These are phyloP conservation scores for Solanum habrochaites DNA, from an alignment of 257 asterid species.

Conservation along the genomic window DNA sequence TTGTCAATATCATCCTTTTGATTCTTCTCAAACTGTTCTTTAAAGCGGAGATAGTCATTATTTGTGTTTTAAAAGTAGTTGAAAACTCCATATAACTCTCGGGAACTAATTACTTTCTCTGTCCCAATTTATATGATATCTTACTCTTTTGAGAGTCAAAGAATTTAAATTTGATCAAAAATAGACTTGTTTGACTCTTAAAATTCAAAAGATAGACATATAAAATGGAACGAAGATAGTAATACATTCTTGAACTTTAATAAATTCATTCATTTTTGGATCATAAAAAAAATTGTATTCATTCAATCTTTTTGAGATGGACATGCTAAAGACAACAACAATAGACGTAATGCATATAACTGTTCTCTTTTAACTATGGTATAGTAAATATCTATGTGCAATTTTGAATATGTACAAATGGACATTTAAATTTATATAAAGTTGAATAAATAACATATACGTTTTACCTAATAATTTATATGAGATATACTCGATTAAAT, in stretches of 20 bases:
- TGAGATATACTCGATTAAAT: neutral
- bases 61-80: neutral
- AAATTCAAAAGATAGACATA: too few species aligned
- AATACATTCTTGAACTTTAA: neutral
- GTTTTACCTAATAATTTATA: neutral
- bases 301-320: too few species aligned
- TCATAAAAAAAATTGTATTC: too few species aligned
- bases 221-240: too few species aligned
- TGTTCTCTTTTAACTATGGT: neutral
- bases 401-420: neutral
- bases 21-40: neutral
- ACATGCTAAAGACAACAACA: neutral
- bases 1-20: neutral
- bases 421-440: neutral
- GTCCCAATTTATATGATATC: too few species aligned
- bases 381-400: neutral
- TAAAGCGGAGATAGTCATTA: neutral
- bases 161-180: too few species aligned
- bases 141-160: too few species aligned
- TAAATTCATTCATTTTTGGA: neutral
- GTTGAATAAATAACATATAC: neutral
- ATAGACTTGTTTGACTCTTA: too few species aligned
- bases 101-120: neutral
- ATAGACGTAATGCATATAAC: neutral
- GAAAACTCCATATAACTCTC: neutral